Evolutionary conservation across 2,329 filamentous ascomycete genomes (phyloP), one percentile per base, ranked within the genome.

Genomic region (Ambrosiella xylebori): DNA sequence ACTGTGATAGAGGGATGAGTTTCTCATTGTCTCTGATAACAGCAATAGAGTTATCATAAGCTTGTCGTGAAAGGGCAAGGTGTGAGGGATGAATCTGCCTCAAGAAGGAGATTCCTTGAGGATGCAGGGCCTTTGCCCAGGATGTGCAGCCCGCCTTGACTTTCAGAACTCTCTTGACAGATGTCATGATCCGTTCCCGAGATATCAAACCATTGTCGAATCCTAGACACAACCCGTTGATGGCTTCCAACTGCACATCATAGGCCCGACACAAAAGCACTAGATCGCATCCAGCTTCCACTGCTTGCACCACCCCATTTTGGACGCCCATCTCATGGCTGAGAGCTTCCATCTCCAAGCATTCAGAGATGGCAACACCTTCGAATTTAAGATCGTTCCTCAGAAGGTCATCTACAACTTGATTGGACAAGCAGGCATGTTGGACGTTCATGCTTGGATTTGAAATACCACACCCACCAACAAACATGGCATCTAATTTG

Each of bases 271-370:
- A 97, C 1, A 96, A 78, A 5, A 96, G 78, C 4, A 96, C 82
- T 57, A 97, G 74, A 68, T 98, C 93, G 67, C 93, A 97, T 12
- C 93, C 93, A 38, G 93, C 91, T 68, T 95, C 93, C 55, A 96
- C 87, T 2, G 93, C 93, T 89, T 96, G 96, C 64, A 97, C 88
- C 0, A 91, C 95, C 11, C 93, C 93, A 45, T 93, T 91, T 64
- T 91, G 89, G 15, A 98, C 89, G n/a, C 91, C 91, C 54, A 97
- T 93, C 65, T 96, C 94, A 66, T 95, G 88, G 63, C 88, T 93
- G 7, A 97, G 77, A 0, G 90, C 89, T 66, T 96, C 90, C 91
- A 97, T 97, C 68, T 96, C 91, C 7, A 97, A 73, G 63, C 91
- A 97, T 67, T 97, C 91, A 0, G 90, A 96, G 54, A 97, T 88